Percentiles rank a stretch among this genome's conserved stretches.
phyloP scores from a whole-genome alignment of 495 filamentous ascomycete genomes.

The Penicillium odoratum region DNA sequence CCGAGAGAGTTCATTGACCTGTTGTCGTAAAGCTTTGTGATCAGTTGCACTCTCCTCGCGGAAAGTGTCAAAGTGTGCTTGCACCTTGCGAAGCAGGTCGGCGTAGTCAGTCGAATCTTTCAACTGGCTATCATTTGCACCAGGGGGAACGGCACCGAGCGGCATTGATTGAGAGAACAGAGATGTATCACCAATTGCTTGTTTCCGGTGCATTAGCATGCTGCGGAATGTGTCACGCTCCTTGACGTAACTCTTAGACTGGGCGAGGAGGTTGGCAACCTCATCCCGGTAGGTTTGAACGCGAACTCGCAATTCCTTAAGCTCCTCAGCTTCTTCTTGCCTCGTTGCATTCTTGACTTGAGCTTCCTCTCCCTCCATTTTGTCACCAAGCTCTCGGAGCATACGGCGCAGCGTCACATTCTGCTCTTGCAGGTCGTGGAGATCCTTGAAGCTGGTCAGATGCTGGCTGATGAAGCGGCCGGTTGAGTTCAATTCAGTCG shows the following conservation, averaged over 20 bases:
- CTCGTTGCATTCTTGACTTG: slow-evolving; percentile 65
- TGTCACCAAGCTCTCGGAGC: slow-evolving; percentile 77
- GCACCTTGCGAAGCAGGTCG: slow-evolving; percentile 76
- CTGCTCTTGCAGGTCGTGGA: slow-evolving; percentile 83
- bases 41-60: slow-evolving; percentile 80
- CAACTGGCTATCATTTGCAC: slow-evolving; percentile 38
- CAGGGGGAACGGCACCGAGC: slow-evolving; percentile 43
- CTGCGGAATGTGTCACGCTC: slow-evolving; percentile 97
- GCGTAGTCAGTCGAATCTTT: slow-evolving; percentile 61
- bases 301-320: slow-evolving; percentile 65
- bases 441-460: slow-evolving; percentile 77
- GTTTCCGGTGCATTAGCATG: slow-evolving; percentile 76
- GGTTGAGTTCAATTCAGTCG: slow-evolving; percentile 67
- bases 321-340: slow-evolving; percentile 70
- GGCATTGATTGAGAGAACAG: slow-evolving; percentile 65
- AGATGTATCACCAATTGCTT: slow-evolving; percentile 60
- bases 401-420: slow-evolving; percentile 80
- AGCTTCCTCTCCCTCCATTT: slow-evolving; percentile 90
- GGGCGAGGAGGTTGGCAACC: slow-evolving; percentile 70
- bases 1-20: slow-evolving; percentile 75
- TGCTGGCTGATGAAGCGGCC: slow-evolving; percentile 83
- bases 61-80: slow-evolving; percentile 86
- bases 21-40: slow-evolving; percentile 77
- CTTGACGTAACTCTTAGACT: slow-evolving; percentile 87
- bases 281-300: slow-evolving; percentile 67